Conservation (phyloP, 2,329 filamentous ascomycete species). For the Aspergillus sojae region DNA sequence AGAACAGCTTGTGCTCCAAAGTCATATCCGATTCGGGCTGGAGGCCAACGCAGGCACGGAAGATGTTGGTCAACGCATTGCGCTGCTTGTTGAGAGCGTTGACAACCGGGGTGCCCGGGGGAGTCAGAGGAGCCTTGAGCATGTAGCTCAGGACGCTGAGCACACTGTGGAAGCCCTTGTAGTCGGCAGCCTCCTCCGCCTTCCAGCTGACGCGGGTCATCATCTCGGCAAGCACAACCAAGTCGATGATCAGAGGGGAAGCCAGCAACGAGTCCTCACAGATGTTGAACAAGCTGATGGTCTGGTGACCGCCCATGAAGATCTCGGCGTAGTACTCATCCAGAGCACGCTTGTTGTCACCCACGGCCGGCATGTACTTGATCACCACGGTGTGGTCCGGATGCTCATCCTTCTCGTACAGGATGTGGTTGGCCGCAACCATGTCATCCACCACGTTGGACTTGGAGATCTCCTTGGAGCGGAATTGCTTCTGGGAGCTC, state of each 20-base stretch:
- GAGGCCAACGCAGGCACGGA: slow-evolving; percentile 94
- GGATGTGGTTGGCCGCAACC: slow-evolving; percentile 90
- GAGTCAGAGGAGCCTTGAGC: slow-evolving; percentile 92
- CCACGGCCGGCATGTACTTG: slow-evolving; percentile 99
- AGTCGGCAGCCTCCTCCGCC: slow-evolving; percentile 65
- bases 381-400: slow-evolving; percentile 98
- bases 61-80: slow-evolving; percentile 92
- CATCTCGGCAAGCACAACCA: slow-evolving; percentile 91
- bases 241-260: slow-evolving; percentile 94
- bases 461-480: slow-evolving; percentile 99
- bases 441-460: slow-evolving; percentile 99
- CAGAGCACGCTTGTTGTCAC: slow-evolving; percentile 97
- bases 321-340: slow-evolving; percentile 99
- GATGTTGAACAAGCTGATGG: slow-evolving; percentile 97
- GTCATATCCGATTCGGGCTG: slow-evolving; percentile 99
- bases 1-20: slow-evolving; percentile 96
- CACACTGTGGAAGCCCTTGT: slow-evolving; percentile 94
- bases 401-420: slow-evolving; percentile 91
- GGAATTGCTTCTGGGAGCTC: slow-evolving; percentile 96
- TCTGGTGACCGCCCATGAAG: slow-evolving; percentile 98
- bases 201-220: slow-evolving; percentile 99
- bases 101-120: slow-evolving; percentile 91
- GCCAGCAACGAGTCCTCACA: slow-evolving; percentile 98
- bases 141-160: slow-evolving; percentile 98
- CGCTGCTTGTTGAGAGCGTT: slow-evolving; percentile 97